Evolutionary conservation across 1,139 yeast species (phyloP).

Genomic region (Hyphopichia khmerensis): DNA sequence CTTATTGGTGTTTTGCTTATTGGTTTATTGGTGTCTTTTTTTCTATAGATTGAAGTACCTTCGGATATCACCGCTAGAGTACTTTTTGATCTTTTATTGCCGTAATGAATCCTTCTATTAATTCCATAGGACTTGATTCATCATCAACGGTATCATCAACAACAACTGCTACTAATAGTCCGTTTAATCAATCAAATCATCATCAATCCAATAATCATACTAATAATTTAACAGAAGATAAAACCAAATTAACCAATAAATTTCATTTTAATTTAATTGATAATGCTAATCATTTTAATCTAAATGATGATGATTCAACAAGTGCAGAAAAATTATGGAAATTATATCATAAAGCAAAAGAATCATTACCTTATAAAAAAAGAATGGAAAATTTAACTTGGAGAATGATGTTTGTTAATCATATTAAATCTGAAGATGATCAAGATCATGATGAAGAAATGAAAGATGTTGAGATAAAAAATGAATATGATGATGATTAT

Average conservation of each 20-base stretch:
- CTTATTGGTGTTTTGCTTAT: too few relatives aligned
- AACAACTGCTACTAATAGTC: background rate
- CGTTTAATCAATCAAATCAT: background rate
- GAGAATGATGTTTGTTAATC: slow-evolving; percentile 74
- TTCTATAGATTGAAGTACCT: too few relatives aligned
- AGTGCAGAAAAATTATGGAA: slow-evolving; percentile 70
- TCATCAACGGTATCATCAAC: background rate
- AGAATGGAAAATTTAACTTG: slow-evolving; percentile 83
- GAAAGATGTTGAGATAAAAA: background rate
- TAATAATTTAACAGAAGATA: background rate
- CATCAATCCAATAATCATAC: background rate
- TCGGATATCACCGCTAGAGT: too few relatives aligned
- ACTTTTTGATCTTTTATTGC: too few relatives aligned
- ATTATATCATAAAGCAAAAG: slow-evolving; percentile 73
- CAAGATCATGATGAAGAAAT: background rate
- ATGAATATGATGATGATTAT: slow-evolving; percentile 1
- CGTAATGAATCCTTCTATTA: background rate
- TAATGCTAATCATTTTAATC: background rate
- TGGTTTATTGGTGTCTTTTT: too few relatives aligned
- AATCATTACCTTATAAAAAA: slow-evolving; percentile 71
- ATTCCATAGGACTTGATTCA: background rate
- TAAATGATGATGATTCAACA: slow-evolving; percentile 2
- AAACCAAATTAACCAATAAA: background rate
- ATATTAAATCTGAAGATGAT: slow-evolving; percentile 15
- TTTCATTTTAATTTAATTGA: background rate